Evolutionary conservation across 1,284 basidiomycete species (phyloP).

Genomic region (Trichosporon ovoides): DNA sequence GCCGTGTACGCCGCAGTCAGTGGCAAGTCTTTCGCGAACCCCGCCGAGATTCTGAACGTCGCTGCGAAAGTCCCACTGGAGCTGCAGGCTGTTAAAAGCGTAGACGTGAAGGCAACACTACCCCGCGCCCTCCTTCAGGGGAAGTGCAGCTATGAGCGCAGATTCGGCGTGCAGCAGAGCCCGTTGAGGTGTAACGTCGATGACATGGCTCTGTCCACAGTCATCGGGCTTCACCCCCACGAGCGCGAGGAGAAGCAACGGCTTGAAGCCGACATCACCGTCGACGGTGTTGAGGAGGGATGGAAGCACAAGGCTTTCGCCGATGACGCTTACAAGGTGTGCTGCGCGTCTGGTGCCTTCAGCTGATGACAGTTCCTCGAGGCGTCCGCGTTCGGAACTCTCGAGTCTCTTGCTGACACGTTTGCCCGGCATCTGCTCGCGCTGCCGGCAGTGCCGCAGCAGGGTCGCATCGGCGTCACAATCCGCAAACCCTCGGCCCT

Average conservation of each 20-base stretch:
- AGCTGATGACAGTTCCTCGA: constrained; percentile 44
- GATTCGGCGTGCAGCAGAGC: background rate
- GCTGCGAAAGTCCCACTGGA: constrained; percentile 22
- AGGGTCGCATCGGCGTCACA: constrained; percentile 51
- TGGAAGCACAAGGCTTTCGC: constrained; percentile 51
- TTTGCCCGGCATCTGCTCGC: constrained; percentile 53
- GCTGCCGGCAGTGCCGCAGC: constrained; percentile 21
- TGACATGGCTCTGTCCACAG: constrained; percentile 35
- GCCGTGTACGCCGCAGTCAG: constrained; percentile 28
- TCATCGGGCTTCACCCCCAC: constrained; percentile 68
- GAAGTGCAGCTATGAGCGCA: background rate
- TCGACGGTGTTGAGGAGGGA: constrained; percentile 35
- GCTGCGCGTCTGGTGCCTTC: constrained; percentile 16
- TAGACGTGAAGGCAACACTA: constrained; percentile 25
- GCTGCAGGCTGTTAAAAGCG: constrained; percentile 26
- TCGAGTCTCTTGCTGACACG: constrained; percentile 66
- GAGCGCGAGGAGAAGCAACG: constrained; percentile 66
- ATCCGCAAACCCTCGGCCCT: constrained; percentile 72
- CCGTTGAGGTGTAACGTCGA: constrained; percentile 10
- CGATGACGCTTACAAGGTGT: constrained; percentile 50
- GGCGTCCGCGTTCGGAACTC: constrained; percentile 59
- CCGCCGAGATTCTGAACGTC: constrained; percentile 27
- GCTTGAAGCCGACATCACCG: constrained; percentile 59
- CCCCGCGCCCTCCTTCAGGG: constrained; percentile 35
- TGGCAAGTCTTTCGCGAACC: constrained; percentile 12